Evolutionary conservation across 305 asterid genomes (phyloP), one percentile per base, ranked within the genome.

Genomic region (Euphrasia arctica): DNA sequence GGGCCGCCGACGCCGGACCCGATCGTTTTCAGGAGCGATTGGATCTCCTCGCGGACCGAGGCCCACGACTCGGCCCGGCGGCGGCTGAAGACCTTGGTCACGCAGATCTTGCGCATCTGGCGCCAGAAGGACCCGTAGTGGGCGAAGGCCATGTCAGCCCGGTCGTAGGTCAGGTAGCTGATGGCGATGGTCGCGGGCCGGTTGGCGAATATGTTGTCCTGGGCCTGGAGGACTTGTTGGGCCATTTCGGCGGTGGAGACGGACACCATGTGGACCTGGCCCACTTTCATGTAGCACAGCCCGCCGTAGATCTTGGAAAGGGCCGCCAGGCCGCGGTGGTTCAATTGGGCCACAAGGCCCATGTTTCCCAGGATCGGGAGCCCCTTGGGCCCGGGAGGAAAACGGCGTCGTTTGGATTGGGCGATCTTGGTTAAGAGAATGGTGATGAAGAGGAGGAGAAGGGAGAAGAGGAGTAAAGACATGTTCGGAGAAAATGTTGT

Each of bases 41-140:
- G 86, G 0, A 85, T 92, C 54, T 88, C 96, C 9, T 79, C 95
- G 0, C 92, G 80, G n/a, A 87, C 95, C 0, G 97, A 87, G 77
- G 82, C 89, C 97, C 97, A 90, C 0, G 97, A 85, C 85, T 82
- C 95, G 65, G 90, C 90, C 70, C 97, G 75, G 31, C 71, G 82
- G 0, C 95, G 90, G 60, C 95, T 87, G 64, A 90, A 90, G 15
- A 90, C 80, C 79, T 90, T 90, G 84, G 84, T 80, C 47, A 90
- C 95, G 42, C 97, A 85, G 9, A 90, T 76, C 68, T 90, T 90
- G 4, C 97, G 81, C 95, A 90, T 87, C 74, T 90, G 92, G 25
- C 97, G 89, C 97, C 97, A 90, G 70, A 85, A 90, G 2, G 95
- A 95, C 47, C 95, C 95, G 72, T 87, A 90, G 58, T 87, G 78